These are phyloP conservation scores for Oryza meridionalis DNA, from an alignment of 176 grass and related monocot species.

Conservation along the genomic window DNA sequence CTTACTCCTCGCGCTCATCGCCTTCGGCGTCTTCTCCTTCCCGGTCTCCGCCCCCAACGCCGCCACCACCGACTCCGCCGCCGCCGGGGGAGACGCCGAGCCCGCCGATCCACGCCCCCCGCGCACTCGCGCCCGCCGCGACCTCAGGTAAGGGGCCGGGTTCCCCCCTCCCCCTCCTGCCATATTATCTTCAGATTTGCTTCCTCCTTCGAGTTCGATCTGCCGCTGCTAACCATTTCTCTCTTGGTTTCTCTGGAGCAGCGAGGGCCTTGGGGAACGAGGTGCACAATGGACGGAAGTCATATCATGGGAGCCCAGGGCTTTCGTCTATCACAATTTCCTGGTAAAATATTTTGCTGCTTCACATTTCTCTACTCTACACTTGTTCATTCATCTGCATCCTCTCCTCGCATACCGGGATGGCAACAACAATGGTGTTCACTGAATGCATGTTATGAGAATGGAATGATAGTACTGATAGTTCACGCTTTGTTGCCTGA, in stretches of 20 bases:
- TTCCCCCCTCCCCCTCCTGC: not conserved
- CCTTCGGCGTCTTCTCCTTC: constrained; percentile 79
- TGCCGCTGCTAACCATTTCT: not conserved
- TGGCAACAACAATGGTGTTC: no score
- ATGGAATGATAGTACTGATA: no score
- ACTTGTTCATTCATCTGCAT: no score
- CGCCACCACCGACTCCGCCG: not conserved
- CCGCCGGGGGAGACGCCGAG: constrained; percentile 10
- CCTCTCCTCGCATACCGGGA: no score
- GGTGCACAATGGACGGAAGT: constrained; percentile 94
- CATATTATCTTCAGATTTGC: not conserved
- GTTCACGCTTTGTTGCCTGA: no score
- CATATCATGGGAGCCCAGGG: constrained; percentile 89
- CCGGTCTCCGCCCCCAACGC: constrained; percentile 46
- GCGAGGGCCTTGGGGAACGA: constrained; percentile 69
- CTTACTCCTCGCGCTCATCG: constrained; percentile 72
- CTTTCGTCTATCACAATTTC: constrained; percentile 89
- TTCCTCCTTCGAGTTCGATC: constrained; percentile 26
- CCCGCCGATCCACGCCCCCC: constrained; percentile 1
- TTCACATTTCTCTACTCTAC: not conserved
- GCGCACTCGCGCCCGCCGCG: constrained; percentile 36
- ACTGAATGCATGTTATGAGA: not conserved
- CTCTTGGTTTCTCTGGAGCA: constrained; percentile 19
- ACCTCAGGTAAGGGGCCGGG: constrained; percentile 29
- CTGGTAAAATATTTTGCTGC: constrained; percentile 44